These are phyloP conservation scores for Saturnispora halmiae DNA, from an alignment of 805 yeast genomes.

Conservation along the genomic window DNA sequence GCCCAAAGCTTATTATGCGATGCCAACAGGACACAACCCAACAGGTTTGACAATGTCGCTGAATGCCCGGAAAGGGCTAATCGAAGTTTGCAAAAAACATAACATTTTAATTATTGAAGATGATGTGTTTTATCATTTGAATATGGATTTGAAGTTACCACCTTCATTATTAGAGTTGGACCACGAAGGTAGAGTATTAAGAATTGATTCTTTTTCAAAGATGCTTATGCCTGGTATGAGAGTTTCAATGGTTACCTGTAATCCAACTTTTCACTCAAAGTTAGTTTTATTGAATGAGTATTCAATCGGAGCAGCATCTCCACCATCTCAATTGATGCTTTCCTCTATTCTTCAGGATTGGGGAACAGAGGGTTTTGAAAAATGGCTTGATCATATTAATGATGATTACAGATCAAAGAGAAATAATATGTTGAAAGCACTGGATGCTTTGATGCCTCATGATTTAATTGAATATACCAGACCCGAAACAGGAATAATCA, in stretches of 20 bases:
- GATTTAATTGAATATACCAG: slow-evolving; percentile 35
- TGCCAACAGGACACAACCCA: slow-evolving; percentile 82
- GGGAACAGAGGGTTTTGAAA: slow-evolving; percentile 51
- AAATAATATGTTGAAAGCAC: slow-evolving; percentile 43
- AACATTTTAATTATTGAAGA: slow-evolving; percentile 71
- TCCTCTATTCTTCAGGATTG: slow-evolving; percentile 53
- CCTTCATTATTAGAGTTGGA: slow-evolving; percentile 63
- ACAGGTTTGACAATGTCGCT: slow-evolving; percentile 59
- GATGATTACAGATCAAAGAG: slow-evolving; percentile 56
- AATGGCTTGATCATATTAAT: slow-evolving; percentile 61
- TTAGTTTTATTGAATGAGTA: slow-evolving; percentile 56
- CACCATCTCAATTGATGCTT: slow-evolving; percentile 55
- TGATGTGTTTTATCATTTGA: slow-evolving; percentile 78
- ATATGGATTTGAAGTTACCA: slow-evolving; percentile 40
- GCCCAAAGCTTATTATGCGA: slow-evolving; percentile 58
- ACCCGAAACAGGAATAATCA: slow-evolving; percentile 38
- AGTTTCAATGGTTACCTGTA: slow-evolving; percentile 66
- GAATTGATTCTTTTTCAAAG: slow-evolving; percentile 74
- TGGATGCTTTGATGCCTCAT: slow-evolving; percentile 39
- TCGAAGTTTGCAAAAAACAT: slow-evolving; percentile 54
- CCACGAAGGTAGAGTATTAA: slow-evolving; percentile 67
- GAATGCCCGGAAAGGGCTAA: slow-evolving; percentile 49
- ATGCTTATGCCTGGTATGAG: slow-evolving; percentile 75
- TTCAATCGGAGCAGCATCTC: slow-evolving; percentile 67
- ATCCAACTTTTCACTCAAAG: slow-evolving; percentile 43